A percentile compares a stretch with the other conserved stretches of the same genome.
Conservation (phyloP, 192 early-diverging fungal species). For the Dimargaris xerosporica region DNA sequence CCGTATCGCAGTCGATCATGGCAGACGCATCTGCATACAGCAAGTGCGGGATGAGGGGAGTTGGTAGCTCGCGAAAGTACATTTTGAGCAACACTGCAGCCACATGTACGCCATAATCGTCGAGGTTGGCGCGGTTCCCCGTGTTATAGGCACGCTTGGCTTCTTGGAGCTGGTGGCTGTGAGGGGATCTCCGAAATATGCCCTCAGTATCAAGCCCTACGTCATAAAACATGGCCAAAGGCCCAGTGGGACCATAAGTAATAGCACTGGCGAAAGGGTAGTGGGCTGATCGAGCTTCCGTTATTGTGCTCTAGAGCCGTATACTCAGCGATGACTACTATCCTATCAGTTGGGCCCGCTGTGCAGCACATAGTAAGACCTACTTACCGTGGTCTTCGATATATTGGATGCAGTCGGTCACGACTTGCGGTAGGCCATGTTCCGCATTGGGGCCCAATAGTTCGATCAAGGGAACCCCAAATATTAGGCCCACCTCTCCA, state of each 20-base stretch:
- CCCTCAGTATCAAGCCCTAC: constrained; percentile 63
- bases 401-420: constrained; percentile 54
- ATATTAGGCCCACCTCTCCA: constrained; percentile 23
- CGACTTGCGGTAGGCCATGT: constrained; percentile 57
- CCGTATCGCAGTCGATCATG: constrained; percentile 19
- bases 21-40: constrained; percentile 41
- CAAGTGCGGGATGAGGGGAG: constrained; percentile 47
- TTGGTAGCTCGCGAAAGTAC: constrained; percentile 68
- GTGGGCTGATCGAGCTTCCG: too few relatives aligned
- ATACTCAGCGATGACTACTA: too few relatives aligned
- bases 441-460: constrained; percentile 64
- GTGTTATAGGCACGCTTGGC: constrained; percentile 42
- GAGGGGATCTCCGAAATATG: constrained; percentile 74
- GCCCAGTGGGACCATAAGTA: not conserved
- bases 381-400: constrained; percentile 43
- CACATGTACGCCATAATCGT: constrained; percentile 58
- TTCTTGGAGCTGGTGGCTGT: constrained; percentile 44
- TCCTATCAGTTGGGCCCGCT: too few relatives aligned
- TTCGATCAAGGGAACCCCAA: constrained; percentile 58
- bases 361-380: too few relatives aligned
- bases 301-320: too few relatives aligned
- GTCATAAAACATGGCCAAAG: not conserved
- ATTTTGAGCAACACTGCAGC: constrained; percentile 70
- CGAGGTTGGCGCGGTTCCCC: constrained; percentile 36
- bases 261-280: not conserved